Base-by-base conservation (phyloP, 345 rosid species). In the Arabis hirsuta region DNA sequence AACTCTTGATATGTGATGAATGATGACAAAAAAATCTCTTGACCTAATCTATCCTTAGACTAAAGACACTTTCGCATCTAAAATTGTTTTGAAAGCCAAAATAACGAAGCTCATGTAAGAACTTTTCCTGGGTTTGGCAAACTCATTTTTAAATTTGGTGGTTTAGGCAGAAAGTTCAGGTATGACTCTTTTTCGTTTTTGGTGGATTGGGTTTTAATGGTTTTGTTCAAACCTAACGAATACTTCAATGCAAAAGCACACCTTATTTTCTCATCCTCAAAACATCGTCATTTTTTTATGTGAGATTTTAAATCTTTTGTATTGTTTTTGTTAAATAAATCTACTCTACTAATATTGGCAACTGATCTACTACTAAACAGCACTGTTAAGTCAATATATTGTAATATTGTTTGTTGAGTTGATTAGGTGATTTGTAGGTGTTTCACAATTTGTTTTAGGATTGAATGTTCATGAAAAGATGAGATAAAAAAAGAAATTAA, bases 161-260 rank as follows among this genome's bases (percentile, higher is more conserved):
- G 71, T 63, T 62, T 69, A 69, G 79, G 79, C 66, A 62, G 60
- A 55, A 41, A 41, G 70, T 48, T 76, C 67, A 63, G 74, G 75
- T 76, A 63, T 48, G 75, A 63, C 65, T 69, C 79, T 47, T 58
- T 69, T 69, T 69, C 47, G 12, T 63, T 36, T 67, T 62, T 29
- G 56, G 64, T 52, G 55, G 56, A 67, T 75, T 54, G 48, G 69
- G 74, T 41, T 60, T 55, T 20, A 62, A 56, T 27, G 53, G 65
- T 69, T 69, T 62, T 62, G 60, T 69, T 72, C 75, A 55, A 62
- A 55, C 79, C 75, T 76, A 76, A 69, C 71, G 26, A 55, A 54
- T 44, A 62, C 9, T 53, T 45, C 74, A 44, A 44, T 74, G 54
- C 47, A 24, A 19, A 59, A 24, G n/a, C 74, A 54, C 29, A 69